Percentiles rank a stretch among this genome's conserved stretches.
phyloP scores from a whole-genome alignment of 202 grass and related monocot genomes.

The Zizania palustris region DNA sequence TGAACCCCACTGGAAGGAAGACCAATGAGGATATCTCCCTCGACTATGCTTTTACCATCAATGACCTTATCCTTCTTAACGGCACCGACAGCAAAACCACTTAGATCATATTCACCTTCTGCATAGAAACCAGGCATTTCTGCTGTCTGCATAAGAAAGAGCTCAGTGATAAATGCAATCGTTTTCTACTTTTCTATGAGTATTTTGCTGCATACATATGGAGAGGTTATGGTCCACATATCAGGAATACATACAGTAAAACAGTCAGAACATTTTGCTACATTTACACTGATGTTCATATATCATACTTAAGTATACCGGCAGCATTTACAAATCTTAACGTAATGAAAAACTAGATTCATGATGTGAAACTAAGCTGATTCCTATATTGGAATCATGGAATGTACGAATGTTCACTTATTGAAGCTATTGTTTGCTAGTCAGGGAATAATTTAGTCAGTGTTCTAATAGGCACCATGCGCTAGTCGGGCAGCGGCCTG shows the following conservation, averaged over 20 bases:
- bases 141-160: slow-evolving; percentile 59
- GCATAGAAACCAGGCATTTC: slow-evolving; percentile 96
- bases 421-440: neutral
- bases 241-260: neutral
- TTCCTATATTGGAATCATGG: neutral
- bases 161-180: slow-evolving; percentile 7
- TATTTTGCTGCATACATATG: neutral
- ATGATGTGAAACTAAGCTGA: neutral
- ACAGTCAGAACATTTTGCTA: slow-evolving; percentile 4
- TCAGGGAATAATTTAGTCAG: neutral
- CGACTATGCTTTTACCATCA: slow-evolving; percentile 76
- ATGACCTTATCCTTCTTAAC: slow-evolving; percentile 81
- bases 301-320: neutral
- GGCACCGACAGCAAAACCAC: slow-evolving; percentile 80
- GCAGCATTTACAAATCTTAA: neutral
- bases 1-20: slow-evolving; percentile 95
- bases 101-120: slow-evolving; percentile 83
- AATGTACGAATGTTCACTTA: neutral
- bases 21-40: slow-evolving; percentile 85
- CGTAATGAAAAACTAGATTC: neutral
- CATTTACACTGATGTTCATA: neutral
- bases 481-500: too few relatives aligned
- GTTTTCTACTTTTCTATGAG: neutral
- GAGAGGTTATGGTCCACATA: neutral
- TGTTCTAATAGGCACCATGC: too few relatives aligned